Evolutionary conservation across 2,329 filamentous ascomycete genomes (phyloP).

Genomic region (Fusarium sp.): DNA sequence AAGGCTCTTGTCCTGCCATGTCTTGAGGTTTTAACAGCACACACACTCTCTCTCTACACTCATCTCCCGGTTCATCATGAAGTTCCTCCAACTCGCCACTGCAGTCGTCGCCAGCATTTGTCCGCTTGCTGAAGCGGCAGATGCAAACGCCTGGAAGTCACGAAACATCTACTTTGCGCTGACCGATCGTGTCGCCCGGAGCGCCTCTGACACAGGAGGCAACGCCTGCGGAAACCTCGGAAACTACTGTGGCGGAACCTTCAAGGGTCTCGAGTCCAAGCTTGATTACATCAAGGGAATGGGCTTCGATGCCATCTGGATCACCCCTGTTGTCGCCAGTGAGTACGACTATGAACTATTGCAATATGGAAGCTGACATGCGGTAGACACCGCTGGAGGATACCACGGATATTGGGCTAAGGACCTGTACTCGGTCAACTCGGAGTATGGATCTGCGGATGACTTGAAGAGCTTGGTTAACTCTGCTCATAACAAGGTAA

Average conservation of each 20-base stretch:
- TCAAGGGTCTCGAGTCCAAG: conserved; percentile 69
- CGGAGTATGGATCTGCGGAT: conserved; percentile 26
- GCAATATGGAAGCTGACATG: fast-evolving
- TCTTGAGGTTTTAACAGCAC: not conserved
- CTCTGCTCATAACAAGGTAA: conserved; percentile 38
- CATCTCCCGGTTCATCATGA: conserved; percentile 18
- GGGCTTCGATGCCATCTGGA: conserved; percentile 72
- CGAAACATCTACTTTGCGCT: conserved; percentile 72
- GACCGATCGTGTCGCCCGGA: conserved; percentile 69
- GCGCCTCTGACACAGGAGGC: conserved; percentile 59
- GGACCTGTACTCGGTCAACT: conserved; percentile 34
- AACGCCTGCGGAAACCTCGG: conserved; percentile 58
- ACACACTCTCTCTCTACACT: not conserved
- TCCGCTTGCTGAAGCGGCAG: conserved; percentile 45
- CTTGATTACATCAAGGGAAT: conserved; percentile 75
- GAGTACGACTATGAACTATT: not conserved
- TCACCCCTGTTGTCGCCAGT: conserved; percentile 69
- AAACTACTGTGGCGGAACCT: conserved; percentile 74
- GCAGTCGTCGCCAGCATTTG: conserved; percentile 23
- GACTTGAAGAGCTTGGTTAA: conserved; percentile 35
- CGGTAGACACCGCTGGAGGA: conserved; percentile 26
- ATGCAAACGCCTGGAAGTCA: conserved; percentile 64
- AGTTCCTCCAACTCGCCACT: conserved; percentile 15
- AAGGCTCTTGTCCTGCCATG: not conserved
- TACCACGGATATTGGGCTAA: conserved; percentile 43